Evolutionary conservation across 345 rosid species (phyloP), one percentile per base, ranked within the genome.

Genomic region (Gossypium herbaceum): DNA sequence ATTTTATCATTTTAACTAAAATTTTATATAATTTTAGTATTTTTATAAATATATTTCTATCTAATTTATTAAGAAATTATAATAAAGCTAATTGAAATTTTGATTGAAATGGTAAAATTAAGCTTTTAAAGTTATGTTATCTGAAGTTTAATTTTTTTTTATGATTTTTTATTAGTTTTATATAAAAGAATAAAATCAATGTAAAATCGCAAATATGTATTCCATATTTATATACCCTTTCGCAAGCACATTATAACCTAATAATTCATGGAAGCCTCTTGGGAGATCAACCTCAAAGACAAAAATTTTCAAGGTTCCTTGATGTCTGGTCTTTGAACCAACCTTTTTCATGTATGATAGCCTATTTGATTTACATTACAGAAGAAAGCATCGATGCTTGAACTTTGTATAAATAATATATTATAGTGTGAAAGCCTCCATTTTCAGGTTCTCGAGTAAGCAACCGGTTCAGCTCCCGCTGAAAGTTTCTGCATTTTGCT

Each of bases 401-500:
- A 51, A 15, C 48, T 39, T n/a, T 7, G 16, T 12, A 19, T 10
- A 65, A n/a, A 41, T 64, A 41, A 64, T 25, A 64, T 64, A 41
- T 10, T 41, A n/a, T 19, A n/a, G 27, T 65, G 50, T 9, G 50
- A 11, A 4, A 41, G 50, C 69, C 48, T 39, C 24, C 22, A 17
- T 7, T 61, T n/a, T 29, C 17, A 4, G 20, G 43, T 7, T 61
- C 41, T 16, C 43, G 54, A 65, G 52, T 76, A 12, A 20, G 72
- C 41, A 15, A 72, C 48, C 12, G 1, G 3, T 71, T 77, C 69
- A 80, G 57, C 58, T 80, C 57, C 82, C 52, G 17, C 25, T 41
- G 12, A 13, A 51, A 22, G 72, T 73, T 78, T 4, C 80, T 61
- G 75, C 72, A 73, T 81, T 81, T 16, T 61, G 76, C 2, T 8